Evolutionary conservation across 2,329 filamentous ascomycete genomes (phyloP), one percentile per base, ranked within the genome.

Genomic region (Teratosphaeria destructans): DNA sequence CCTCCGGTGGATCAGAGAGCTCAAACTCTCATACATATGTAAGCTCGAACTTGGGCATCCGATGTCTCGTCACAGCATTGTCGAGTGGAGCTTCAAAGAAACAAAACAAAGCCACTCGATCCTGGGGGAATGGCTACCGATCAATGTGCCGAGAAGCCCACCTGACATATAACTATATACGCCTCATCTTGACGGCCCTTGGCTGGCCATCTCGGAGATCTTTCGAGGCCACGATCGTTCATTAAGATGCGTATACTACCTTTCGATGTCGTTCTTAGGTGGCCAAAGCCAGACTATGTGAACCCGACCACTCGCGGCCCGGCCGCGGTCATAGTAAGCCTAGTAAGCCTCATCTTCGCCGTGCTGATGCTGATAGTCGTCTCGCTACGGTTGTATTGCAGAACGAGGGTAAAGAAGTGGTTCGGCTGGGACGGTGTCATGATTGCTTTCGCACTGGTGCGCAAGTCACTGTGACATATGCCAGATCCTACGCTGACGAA

Each of bases 381-480:
- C 0, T 60, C 60, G 6, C 64, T 75, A 14, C 68, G 77, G 11
- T 60, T 77, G 34, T 78, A 76, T 60, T 74, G 73, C 11, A 70
- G 77, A 3, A 57, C 75, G 7, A 64, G 67, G 3, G 68, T 77
- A 32, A 77, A 77, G 61, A 68, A 72, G 52, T 75, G 74, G 72
- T 74, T 77, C 55, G 76, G 76, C 3, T 64, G 71, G 32, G 77
- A 78, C 59, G 77, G 78, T 61, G 57, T 69, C 12, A 72, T 75
- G 59, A 78, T 77, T 47, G 58, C 71, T 0, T 61, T 77, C 23
- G 74, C 76, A 16, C 63, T 74, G 65, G 75, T 76, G 66, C 49
- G 58, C 23, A 52, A 6, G 56, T 10, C 34, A n/a, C 14, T 23
- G 5, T 32, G 64, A 58, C 16, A 53, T 32, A 29, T 57, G 23